Evolutionary conservation across 2,329 filamentous ascomycete species (phyloP).

Genomic region (Pseudocercospora fijiensis): DNA sequence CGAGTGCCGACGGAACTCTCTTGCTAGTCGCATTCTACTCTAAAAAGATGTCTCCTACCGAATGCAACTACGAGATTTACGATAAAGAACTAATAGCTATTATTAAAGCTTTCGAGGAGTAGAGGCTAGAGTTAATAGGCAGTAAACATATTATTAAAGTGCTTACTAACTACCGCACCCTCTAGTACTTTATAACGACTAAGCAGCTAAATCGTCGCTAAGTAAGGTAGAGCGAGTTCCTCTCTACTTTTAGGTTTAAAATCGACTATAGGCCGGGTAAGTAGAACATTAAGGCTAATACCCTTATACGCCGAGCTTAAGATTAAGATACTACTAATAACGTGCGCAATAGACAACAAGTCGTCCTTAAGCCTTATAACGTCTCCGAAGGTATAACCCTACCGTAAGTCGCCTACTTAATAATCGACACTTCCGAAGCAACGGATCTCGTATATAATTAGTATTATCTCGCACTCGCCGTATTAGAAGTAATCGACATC

Average conservation of each 20-base stretch:
- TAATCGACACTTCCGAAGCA: background rate
- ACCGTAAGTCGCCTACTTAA: background rate
- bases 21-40: slow-evolving; percentile 30
- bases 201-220: slow-evolving; percentile 35
- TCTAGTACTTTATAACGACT: slow-evolving; percentile 34
- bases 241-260: slow-evolving; percentile 4
- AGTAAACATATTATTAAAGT: slow-evolving; percentile 23
- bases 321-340: background rate
- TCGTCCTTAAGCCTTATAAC: background rate
- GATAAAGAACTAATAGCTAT: slow-evolving; percentile 42
- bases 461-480: background rate
- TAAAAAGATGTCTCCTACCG: slow-evolving; percentile 24
- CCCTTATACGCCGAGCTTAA: background rate
- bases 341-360: background rate
- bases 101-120: slow-evolving; percentile 34
- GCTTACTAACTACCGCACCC: slow-evolving; percentile 34
- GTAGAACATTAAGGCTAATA: slow-evolving; percentile 16
- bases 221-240: slow-evolving; percentile 28
- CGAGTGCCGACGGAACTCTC: background rate
- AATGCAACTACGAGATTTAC: slow-evolving; percentile 40
- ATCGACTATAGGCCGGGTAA: background rate
- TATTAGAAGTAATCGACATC: background rate
- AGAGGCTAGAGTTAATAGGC: slow-evolving; percentile 26
- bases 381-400: background rate
- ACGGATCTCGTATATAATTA: background rate